These are phyloP conservation scores for Arachis stenosperma DNA, from an alignment of 306 rosid species.

Conservation along the genomic window DNA sequence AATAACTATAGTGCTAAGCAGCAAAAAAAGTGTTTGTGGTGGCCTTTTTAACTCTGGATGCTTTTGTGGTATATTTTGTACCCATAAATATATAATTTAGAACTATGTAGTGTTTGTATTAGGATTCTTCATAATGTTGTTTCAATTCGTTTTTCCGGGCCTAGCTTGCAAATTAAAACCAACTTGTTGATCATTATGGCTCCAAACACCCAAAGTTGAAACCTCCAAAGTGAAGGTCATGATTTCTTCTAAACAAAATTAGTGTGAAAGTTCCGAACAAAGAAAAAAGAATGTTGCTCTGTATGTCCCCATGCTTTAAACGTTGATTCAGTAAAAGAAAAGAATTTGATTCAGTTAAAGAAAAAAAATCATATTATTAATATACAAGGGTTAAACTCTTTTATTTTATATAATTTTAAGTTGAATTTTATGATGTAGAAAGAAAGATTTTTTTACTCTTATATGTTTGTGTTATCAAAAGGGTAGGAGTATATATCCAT, in stretches of 20 bases:
- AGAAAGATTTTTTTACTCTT: too few species aligned
- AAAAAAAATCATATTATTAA: too few species aligned
- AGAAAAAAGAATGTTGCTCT: constrained; percentile 7
- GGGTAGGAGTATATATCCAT: too few species aligned
- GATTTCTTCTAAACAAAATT: constrained; percentile 22
- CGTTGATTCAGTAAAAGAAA: background rate
- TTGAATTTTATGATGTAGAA: too few species aligned
- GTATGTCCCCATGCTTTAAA: constrained; percentile 32
- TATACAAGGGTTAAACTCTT: too few species aligned
- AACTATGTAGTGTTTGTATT: constrained; percentile 14
- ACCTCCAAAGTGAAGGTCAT: constrained; percentile 74
- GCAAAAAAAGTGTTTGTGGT: background rate
- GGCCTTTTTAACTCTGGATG: background rate
- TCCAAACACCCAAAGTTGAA: constrained; percentile 98
- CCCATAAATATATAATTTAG: constrained; percentile 1
- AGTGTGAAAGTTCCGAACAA: constrained; percentile 24
- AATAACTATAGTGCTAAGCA: background rate
- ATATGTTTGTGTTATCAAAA: too few species aligned
- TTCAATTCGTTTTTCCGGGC: constrained; percentile 54
- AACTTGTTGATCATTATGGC: constrained; percentile 76
- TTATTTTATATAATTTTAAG: too few species aligned
- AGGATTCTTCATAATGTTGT: constrained; percentile 22
- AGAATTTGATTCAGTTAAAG: too few species aligned
- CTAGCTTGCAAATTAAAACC: constrained; percentile 88
- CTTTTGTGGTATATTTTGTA: background rate